phyloP scores from a whole-genome alignment of 306 rosid genomes.

The Cucumis sativus region Cucumber_9930_V3 NC_026659.2:26792501-26793000 shows the following conservation, averaged over 20 bases:
- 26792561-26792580: not conserved
- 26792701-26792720: not conserved
- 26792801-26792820: not conserved
- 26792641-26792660: not conserved
- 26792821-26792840: not conserved
- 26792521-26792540: not conserved
- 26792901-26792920: not conserved
- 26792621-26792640: slow-evolving; percentile 13
- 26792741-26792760: not conserved
- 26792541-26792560: not conserved
- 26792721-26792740: not conserved
- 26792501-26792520: not conserved
- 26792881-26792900: not conserved
- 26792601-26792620: slow-evolving; percentile 66
- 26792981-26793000: slow-evolving; percentile 26
- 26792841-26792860: not conserved
- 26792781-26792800: not conserved
- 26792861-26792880: not conserved
- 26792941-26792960: slow-evolving; percentile 28
- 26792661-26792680: not conserved
- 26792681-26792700: not conserved
- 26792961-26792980: slow-evolving; percentile 26
- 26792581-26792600: slow-evolving; percentile 1
- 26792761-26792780: not conserved
- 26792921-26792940: slow-evolving; percentile 55